A percentile compares a stretch with the other conserved stretches of the same genome.
These are phyloP conservation scores for Pseudoturritis turrita DNA, from an alignment of 345 rosid genomes.

Conservation along the genomic window DNA sequence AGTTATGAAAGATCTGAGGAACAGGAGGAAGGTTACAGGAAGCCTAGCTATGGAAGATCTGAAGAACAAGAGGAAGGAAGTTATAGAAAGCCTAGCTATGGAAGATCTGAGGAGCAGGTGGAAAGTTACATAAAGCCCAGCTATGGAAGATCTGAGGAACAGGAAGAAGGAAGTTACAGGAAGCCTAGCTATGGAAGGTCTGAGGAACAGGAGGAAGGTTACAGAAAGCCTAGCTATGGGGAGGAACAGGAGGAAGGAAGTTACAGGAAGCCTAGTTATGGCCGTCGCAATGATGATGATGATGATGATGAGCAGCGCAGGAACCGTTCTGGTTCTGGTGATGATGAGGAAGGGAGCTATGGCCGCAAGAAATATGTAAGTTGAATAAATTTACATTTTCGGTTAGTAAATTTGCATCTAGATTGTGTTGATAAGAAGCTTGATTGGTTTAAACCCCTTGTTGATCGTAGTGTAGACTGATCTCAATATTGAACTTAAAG, in stretches of 20 bases:
- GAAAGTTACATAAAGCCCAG: slow-evolving; percentile 29
- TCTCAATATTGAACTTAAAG: background rate
- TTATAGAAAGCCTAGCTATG: slow-evolving; percentile 11
- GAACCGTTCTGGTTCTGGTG: slow-evolving; percentile 43
- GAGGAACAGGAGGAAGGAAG: slow-evolving; percentile 44
- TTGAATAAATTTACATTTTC: background rate
- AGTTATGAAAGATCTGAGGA: slow-evolving; percentile 35
- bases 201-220: slow-evolving; percentile 31
- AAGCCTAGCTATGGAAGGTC: slow-evolving; percentile 29
- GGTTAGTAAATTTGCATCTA: background rate
- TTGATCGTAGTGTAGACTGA: background rate
- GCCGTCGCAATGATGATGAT: slow-evolving; percentile 51
- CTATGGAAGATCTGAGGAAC: slow-evolving; percentile 37
- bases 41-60: slow-evolving; percentile 33
- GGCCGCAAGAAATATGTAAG: slow-evolving; percentile 92
- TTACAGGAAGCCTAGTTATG: slow-evolving; percentile 37
- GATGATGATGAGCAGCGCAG: slow-evolving; percentile 38
- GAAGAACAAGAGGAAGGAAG: background rate
- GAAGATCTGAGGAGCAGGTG: slow-evolving; percentile 29
- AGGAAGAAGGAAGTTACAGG: slow-evolving; percentile 31
- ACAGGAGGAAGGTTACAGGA: slow-evolving; percentile 35
- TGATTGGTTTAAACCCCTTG: background rate
- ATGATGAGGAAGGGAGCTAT: slow-evolving; percentile 53
- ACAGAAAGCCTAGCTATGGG: slow-evolving; percentile 34
- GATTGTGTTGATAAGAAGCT: background rate